Conservation (phyloP, 352 stramenopile genomes). For the Thalassiosira livingstoniorum region DNA sequence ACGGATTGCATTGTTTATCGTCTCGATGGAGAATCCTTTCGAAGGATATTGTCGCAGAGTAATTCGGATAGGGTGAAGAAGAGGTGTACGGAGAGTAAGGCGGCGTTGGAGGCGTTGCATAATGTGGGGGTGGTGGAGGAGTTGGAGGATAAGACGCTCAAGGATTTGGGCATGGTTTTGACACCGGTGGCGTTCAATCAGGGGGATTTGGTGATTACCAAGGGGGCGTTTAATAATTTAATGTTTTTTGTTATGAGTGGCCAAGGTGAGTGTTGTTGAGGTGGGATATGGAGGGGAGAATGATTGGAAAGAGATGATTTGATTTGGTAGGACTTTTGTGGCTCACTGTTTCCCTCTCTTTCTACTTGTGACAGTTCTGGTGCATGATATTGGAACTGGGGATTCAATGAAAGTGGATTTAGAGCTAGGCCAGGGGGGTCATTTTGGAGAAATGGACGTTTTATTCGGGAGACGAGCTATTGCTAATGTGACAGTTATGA, state of each 20-base stretch:
- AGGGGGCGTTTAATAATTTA: slow-evolving; percentile 92
- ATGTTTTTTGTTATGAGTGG: slow-evolving; percentile 97
- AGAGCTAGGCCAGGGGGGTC: slow-evolving; percentile 89
- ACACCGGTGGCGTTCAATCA: slow-evolving; percentile 85
- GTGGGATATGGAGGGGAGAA: too few relatives aligned
- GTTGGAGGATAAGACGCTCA: slow-evolving; percentile 72
- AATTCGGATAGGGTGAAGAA: slow-evolving; percentile 80
- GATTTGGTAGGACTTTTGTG: too few relatives aligned
- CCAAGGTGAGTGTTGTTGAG: too few relatives aligned
- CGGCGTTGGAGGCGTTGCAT: slow-evolving; percentile 45
- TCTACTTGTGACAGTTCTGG: slow-evolving; percentile 88
- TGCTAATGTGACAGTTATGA: slow-evolving; percentile 78
- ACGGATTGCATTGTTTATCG: slow-evolving; percentile 66
- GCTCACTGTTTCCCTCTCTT: too few relatives aligned
- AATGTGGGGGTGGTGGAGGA: slow-evolving; percentile 58
- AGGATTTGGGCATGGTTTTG: slow-evolving; percentile 61
- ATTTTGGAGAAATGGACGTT: slow-evolving; percentile 93
- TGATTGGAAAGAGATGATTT: too few relatives aligned
- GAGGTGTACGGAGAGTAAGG: slow-evolving; percentile 58
- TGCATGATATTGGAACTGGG: slow-evolving; percentile 75
- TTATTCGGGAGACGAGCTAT: slow-evolving; percentile 89
- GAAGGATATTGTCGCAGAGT: slow-evolving; percentile 60
- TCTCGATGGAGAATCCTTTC: slow-evolving; percentile 64
- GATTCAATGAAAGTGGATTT: slow-evolving; percentile 81
- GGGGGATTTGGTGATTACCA: slow-evolving; percentile 93